Base-by-base conservation (phyloP, 2,329 filamentous ascomycete species). In the Elsinoe batatas region DNA sequence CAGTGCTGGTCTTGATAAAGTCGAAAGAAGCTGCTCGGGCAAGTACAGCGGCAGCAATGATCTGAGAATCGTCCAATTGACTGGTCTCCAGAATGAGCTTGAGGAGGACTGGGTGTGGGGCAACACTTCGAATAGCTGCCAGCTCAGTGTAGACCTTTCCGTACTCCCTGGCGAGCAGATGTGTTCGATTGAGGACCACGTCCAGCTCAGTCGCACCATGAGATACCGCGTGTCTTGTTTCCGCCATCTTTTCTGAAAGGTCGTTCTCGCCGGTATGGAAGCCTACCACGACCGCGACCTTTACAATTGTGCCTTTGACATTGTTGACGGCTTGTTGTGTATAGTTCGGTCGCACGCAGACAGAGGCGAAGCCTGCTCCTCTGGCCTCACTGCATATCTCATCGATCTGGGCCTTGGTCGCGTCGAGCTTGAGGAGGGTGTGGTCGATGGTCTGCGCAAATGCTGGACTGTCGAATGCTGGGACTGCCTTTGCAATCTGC, bases 61-160 rank as follows among this genome's bases (percentile, higher is more conserved):
- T 75, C 59, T 82, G 72, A 4, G 69, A 62, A 4, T 64, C 59
- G 2, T 63, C 65, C 15, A 83, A 69, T 62, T 79, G 75, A 0
- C 76, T 76, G 6, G 79, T 81, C 64, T 83, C 80, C 53, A 83
- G 66, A 59, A 83, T 83, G 44, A 82, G 74, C 64, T 83, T 83
- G 38, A 78, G 61, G 18, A 71, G 67, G 2, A 71, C 64, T 7
- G 72, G 71, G 5, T 65, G 59, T 1, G 66, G 74, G 33, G 71
- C 75, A 18, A 75, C 72, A 2, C 69, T 67, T 13, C 80, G 74
- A 32, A 83, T 73, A 5, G 74, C 72, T 12, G 71, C 68, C 30
- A 83, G 69, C 62, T 82, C 79, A 17, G 69, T 66, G 67, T 77
- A 81, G 47, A 81, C 75, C 11, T 71, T 67, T 5, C 63, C 67